Base-by-base conservation (phyloP, 129 eudicot genomes). In the Arctium lappa region DNA sequence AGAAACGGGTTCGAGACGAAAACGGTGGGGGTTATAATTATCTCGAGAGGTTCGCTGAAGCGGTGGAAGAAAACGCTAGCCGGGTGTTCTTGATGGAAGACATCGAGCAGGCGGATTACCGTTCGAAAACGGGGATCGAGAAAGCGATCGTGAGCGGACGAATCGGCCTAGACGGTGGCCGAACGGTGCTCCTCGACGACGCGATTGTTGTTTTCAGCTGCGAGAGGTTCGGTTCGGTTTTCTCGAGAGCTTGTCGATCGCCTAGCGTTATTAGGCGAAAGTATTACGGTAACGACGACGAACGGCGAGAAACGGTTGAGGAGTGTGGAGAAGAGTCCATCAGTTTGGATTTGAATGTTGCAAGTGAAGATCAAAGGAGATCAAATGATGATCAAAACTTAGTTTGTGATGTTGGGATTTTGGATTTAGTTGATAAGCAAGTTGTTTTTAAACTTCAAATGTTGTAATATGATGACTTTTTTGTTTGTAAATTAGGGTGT, bases 121-220 rank as follows among this genome's bases (percentile, higher is more conserved):
- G 69, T 76, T 88, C 92, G 0, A 85, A 82, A 72, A 85, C 83
- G 88, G 92, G 94, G 7, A 85, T 93, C 39, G 88, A 86, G 83
- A 89, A 84, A 53, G 94, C 92, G 27, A 89, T 91, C 18, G 81
- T 88, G 87, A 88, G 37, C 6, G 98, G 98, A 70, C 75, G 50
- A 4, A 36, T 94, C 4, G 39, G 72, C 44, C 79, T 76, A 76
- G 37, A 40, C 39, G 89, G 84, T 79, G 90, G 83, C 1, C 87
- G 86, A 46, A 37, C 8, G 0, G 92, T 90, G 56, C 75, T 4
- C 72, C 80, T 94, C 7, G 83, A 86, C 56, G 98, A 94, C 42
- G 92, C 98, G 38, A 89, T 94, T 82, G 88, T 94, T 18, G 87
- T 94, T 27, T 94, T 94, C 86, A 90, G 90, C 80, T 87, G 93